Base-by-base conservation (phyloP, 1,284 basidiomycete species). In the Melanopsichium pennsylvanicum region DNA sequence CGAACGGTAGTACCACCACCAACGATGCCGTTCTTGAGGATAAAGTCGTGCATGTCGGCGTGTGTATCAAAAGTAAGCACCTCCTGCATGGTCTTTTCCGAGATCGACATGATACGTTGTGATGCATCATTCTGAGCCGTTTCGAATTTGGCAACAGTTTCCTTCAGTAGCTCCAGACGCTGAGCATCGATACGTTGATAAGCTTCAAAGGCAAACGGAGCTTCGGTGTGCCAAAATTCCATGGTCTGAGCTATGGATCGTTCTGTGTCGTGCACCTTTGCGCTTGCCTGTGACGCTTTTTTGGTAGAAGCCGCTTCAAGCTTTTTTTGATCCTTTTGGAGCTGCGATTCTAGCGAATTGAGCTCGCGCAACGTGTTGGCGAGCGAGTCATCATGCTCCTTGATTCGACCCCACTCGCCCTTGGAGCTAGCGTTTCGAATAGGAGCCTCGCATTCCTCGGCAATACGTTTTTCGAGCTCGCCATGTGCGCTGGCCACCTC, bases 401-500 rank as follows among this genome's bases (percentile, higher is more conserved):
- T 55, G 39, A 80, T 42, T 11, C 54, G 43, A 10, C 60, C 39
- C 78, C 78, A 80, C 27, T 76, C 76, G 34, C 69, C 78, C 9
- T 50, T 60, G 34, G 54, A 57, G 42, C 72, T 62, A 18, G 81
- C 57, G 7, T 61, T 51, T 34, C 81, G 77, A 15, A 82, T 70
- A n/a, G 66, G 61, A 25, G 73, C 68, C 48, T 81, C 79, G 44
- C 77, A 74, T n/a, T 81, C 81, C 19, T 74, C 54, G 12, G 71
- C 74, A 31, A 82, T 68, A 34, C 76, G 74, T 36, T 56, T 59
- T 33, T 75, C 71, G 32, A 79, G 49, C 31, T 76, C 79, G 26
- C 62, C 74, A 48, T 73, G 72, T 9, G 72, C 57, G 27, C 73
- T 58, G n/a, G 80, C 70, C 9, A 66, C 49, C 40, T 82, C 77